These are phyloP conservation scores for Talaromyces thailandensis DNA, from an alignment of 495 filamentous ascomycete species.

Conservation along the genomic window DNA sequence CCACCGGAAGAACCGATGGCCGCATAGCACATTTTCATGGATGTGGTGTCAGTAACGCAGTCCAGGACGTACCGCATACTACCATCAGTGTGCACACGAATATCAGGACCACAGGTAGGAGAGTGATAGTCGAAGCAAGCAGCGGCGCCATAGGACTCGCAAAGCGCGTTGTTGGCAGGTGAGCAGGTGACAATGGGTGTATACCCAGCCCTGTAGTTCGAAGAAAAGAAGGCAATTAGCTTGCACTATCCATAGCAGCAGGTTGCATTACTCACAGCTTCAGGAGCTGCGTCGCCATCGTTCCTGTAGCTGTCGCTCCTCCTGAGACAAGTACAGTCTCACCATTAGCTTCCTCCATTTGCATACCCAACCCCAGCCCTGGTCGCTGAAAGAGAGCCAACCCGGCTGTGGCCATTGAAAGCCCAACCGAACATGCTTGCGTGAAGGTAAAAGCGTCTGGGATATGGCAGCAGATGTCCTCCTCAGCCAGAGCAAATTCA, in stretches of 20 bases:
- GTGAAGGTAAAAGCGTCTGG: constrained; percentile 10
- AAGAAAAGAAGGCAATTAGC: too few relatives aligned
- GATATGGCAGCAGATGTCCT: too few relatives aligned
- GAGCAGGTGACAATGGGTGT: neutral
- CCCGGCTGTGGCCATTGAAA: constrained; percentile 13
- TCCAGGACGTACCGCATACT: neutral
- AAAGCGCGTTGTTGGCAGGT: neutral
- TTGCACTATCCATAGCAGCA: neutral
- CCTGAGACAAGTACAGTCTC: constrained; percentile 21
- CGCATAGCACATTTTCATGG: neutral
- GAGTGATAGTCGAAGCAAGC: neutral
- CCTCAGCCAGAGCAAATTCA: constrained; percentile 18
- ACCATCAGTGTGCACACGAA: neutral
- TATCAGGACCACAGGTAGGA: neutral
- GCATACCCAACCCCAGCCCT: neutral
- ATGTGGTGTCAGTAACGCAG: neutral
- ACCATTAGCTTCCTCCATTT: too few relatives aligned
- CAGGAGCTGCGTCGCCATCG: constrained; percentile 17
- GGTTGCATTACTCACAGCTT: constrained; percentile 7
- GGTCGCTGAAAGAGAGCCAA: constrained; percentile 5
- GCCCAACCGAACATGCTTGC: constrained; percentile 12
- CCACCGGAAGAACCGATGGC: neutral
- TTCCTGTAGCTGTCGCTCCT: constrained; percentile 16
- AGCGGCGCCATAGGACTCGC: too few relatives aligned
- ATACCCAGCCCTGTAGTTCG: neutral